Base-by-base conservation (phyloP, 208 protist genomes). In the Phytomonas francai region DNA sequence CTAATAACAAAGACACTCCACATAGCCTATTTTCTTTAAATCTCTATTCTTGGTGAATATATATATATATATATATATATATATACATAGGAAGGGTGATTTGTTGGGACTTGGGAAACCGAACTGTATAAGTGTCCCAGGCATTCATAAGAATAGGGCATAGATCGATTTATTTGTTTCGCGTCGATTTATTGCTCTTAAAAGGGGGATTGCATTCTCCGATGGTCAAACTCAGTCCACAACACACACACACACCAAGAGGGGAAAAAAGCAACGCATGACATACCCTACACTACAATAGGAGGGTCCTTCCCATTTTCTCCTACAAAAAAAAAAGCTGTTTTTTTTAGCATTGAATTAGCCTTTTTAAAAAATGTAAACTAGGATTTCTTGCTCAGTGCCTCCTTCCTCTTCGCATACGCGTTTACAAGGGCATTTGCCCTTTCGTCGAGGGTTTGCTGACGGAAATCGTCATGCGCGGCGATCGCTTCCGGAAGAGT, bases 371-470 rank as follows among this genome's bases (percentile, higher is more conserved):
- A 11, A 32, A 25, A 65, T 29, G 42, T 19, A 57, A 67, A 59
- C 22, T 32, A 59, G 29, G 29, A 33, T 59, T 81, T 81, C 69
- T 77, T 89, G 33, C 25, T 45, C 12, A 78, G 72, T 4, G 66
- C 71, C 65, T 83, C 80, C 49, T 74, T 83, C 19, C 80, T 73
- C 60, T 84, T 88, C 67, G 84, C 56, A 65, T 85, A 92, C 3
- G 77, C 77, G 12, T 87, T 75, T 12, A 91, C 64, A 14, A 93
- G 74, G n/a, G 76, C 78, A 74, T 89, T 73, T 4, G 58, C 80
- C 22, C 80, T 72, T n/a, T 89, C 86, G 56, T 92, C 80, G 2
- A 82, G 51, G 6, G 72, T 69, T 32, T 71, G 58, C 39, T 79
- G 70, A 14, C 45, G 58, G 36, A 74, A 42, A 0, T 70, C 68